Base-by-base conservation (phyloP, 805 yeast species). In the Monosporozyma yasuniensis region DNA sequence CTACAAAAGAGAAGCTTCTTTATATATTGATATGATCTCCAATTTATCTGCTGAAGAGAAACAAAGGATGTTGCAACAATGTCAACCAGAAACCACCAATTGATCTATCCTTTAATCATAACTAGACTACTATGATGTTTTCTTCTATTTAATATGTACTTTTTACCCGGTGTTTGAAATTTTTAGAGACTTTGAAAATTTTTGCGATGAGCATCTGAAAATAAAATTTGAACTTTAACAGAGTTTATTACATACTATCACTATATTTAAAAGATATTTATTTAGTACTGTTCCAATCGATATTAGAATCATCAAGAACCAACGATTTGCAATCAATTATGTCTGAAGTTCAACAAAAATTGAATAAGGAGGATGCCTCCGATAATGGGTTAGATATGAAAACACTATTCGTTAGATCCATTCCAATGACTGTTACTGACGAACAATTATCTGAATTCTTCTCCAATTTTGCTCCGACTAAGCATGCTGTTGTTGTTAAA, bases 391-490 rank as follows among this genome's bases (percentile, higher is more conserved):
- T 72, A 11, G 77, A 74, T 54, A 59, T 59, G 54, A 69, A 71
- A 61, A 85, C 95, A 21, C 72, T 93, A 35, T 93, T 93, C 65
- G 95, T 93, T 42, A 79, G 98, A 56, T 77, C 90, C 3, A 74
- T 91, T 34, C 98, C 98, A 2, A 72, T 73, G 52, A 82, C 79
- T 39, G 95, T 89, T 7, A 84, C 95, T 1, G 79, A 83, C 21
- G 96, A 88, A 52, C 81, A 87, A 58, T 74, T 93, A 41, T 76
- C 91, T 1, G 87, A 85, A 57, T 89, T 76, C 67, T 93, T 93
- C 63, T 84, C 98, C 1, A 88, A 88, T 55, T 84, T 89, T 70
- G 91, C 87, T 4, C 99, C 99, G 6, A 95, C 91, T 11, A 89
- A 84, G 68, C 99, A 93, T 68, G 96, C 97, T 1, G 90, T 89